Conservation (phyloP, 2,329 filamentous ascomycete genomes). For the Curvularia verruculosa region DNA sequence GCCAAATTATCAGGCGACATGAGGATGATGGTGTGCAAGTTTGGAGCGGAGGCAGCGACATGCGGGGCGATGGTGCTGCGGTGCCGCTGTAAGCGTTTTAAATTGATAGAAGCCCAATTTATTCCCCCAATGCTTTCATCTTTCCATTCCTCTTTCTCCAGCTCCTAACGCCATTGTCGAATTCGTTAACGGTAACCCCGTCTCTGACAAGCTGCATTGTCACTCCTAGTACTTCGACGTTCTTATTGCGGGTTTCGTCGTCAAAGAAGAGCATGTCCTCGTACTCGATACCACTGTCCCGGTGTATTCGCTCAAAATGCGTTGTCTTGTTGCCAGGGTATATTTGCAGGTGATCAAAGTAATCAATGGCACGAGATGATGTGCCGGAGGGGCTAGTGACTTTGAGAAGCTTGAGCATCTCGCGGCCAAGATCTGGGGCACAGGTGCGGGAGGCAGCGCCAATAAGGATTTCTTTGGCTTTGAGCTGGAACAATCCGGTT, state of each 20-base stretch:
- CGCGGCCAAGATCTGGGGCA: constrained; percentile 77
- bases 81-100: constrained; percentile 51
- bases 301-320: constrained; percentile 78
- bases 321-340: constrained; percentile 81
- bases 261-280: constrained; percentile 96
- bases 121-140: constrained; percentile 6
- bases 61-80: constrained; percentile 80
- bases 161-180: constrained; percentile 78
- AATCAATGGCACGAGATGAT: constrained; percentile 52
- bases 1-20: constrained; percentile 82
- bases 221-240: constrained; percentile 80
- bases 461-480: constrained; percentile 60
- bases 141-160: constrained; percentile 77
- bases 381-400: constrained; percentile 60
- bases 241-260: constrained; percentile 83
- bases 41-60: constrained; percentile 89
- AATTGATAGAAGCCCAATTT: not conserved
- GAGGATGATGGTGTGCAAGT: constrained; percentile 75
- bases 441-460: constrained; percentile 81
- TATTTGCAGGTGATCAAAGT: constrained; percentile 65
- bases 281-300: constrained; percentile 72
- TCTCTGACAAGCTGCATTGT: constrained; percentile 83
- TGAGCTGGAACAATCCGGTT: constrained; percentile 35
- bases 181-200: constrained; percentile 75
- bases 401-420: constrained; percentile 78